phyloP scores from a whole-genome alignment of 139 green algal species.

The Chlamydomonas asymmetrica region DNA sequence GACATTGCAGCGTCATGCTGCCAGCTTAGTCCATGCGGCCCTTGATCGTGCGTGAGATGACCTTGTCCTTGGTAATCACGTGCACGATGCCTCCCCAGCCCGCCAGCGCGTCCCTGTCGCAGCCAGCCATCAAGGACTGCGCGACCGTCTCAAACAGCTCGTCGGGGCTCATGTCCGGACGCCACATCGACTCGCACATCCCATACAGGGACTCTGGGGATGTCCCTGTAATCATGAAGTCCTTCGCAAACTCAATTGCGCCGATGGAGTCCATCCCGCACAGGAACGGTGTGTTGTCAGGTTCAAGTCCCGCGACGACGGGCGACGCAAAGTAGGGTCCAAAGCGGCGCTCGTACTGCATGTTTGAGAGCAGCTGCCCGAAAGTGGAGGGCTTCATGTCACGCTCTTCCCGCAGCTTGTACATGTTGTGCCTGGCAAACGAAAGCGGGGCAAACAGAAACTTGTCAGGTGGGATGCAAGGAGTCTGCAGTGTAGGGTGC shows the following conservation, averaged over 20 bases:
- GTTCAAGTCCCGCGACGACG: conserved; percentile 93
- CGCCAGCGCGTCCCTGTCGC: conserved; percentile 92
- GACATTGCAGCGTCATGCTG: too few relatives aligned
- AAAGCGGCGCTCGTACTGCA: conserved; percentile 96
- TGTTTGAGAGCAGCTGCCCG: conserved; percentile 85
- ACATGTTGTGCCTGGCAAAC: conserved; percentile 89
- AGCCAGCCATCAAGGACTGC: conserved; percentile 89
- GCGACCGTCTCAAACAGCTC: conserved; percentile 96
- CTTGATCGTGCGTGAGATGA: conserved; percentile 83
- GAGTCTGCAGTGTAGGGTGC: too few relatives aligned
- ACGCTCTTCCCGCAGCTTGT: conserved; percentile 95
- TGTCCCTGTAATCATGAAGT: conserved; percentile 96
- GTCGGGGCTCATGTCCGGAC: conserved; percentile 87
- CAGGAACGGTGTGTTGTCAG: conserved; percentile 89
- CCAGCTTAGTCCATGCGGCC: conserved; percentile 82
- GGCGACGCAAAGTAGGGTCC: conserved; percentile 94
- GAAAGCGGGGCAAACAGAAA: too few relatives aligned
- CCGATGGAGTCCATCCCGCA: conserved; percentile 96
- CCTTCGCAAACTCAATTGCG: conserved; percentile 89
- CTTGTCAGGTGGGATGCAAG: too few relatives aligned
- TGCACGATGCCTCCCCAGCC: conserved; percentile 96
- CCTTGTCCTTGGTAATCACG: conserved; percentile 90
- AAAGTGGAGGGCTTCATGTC: conserved; percentile 96
- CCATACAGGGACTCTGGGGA: conserved; percentile 91
- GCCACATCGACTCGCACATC: conserved; percentile 96